Conservation (phyloP, 805 yeast species). For the Lipomyces anomalus region DNA sequence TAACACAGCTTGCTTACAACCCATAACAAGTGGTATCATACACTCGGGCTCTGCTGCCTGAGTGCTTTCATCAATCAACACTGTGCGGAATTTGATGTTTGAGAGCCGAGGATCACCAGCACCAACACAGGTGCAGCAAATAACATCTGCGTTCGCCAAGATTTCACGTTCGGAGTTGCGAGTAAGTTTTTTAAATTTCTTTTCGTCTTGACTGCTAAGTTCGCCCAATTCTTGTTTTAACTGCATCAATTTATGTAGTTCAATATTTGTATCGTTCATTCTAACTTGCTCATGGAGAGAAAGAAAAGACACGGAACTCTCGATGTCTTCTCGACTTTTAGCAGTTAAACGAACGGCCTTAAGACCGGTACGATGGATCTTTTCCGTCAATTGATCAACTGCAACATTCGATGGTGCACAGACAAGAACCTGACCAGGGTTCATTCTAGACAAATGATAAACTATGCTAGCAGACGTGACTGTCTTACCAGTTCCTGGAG, state of each 20-base stretch:
- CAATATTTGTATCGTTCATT: conserved; percentile 36
- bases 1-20: conserved; percentile 80
- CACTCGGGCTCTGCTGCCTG: conserved; percentile 93
- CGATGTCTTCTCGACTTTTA: conserved; percentile 73
- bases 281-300: conserved; percentile 54
- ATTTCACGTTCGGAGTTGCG: conserved; percentile 46
- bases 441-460: conserved; percentile 61
- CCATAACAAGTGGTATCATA: conserved; percentile 80
- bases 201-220: conserved; percentile 50
- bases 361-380: conserved; percentile 63
- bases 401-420: conserved; percentile 97
- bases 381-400: conserved; percentile 80
- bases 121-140: conserved; percentile 89
- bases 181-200: conserved; percentile 39
- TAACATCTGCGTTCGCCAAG: conserved; percentile 60
- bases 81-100: conserved; percentile 59
- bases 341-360: conserved; percentile 76
- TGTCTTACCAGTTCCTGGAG: conserved; percentile 96
- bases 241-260: conserved; percentile 51
- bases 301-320: conserved; percentile 51
- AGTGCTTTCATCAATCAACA: conserved; percentile 85
- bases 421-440: conserved; percentile 64
- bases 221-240: conserved; percentile 66
- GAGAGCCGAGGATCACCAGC: conserved; percentile 72
- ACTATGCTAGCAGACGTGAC: conserved; percentile 87